Conservation (phyloP, 139 green algal genomes). For the Auxenochlorella protothecoides region DNA sequence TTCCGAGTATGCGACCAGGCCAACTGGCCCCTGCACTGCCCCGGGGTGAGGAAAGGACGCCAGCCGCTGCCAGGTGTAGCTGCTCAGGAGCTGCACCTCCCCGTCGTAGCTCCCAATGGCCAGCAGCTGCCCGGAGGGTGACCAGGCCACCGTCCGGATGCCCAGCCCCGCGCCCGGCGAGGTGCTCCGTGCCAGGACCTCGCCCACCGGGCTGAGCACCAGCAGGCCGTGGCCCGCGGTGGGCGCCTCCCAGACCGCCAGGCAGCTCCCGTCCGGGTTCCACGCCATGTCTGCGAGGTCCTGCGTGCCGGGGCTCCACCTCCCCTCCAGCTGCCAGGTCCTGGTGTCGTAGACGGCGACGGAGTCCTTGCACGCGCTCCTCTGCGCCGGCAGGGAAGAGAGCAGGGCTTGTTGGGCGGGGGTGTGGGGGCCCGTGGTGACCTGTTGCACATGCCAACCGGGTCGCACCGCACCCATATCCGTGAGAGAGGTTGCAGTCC, state of each 20-base stretch:
- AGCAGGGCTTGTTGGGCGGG: neutral
- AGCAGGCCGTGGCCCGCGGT: slow-evolving; percentile 39
- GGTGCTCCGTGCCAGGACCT: slow-evolving; percentile 21
- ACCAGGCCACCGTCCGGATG: slow-evolving; percentile 49
- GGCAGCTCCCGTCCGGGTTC: slow-evolving; percentile 41
- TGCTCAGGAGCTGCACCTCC: slow-evolving; percentile 51
- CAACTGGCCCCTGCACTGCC: slow-evolving; percentile 20
- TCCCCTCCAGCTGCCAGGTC: slow-evolving; percentile 19
- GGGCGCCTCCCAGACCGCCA: slow-evolving; percentile 59
- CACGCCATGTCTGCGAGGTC: slow-evolving; percentile 46
- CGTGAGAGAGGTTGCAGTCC: too few relatives aligned
- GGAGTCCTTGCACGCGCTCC: slow-evolving; percentile 62
- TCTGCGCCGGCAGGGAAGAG: slow-evolving; percentile 20
- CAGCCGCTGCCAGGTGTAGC: slow-evolving; percentile 60
- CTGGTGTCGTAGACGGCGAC: slow-evolving; percentile 40
- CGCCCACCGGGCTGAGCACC: slow-evolving; percentile 25
- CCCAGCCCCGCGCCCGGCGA: slow-evolving; percentile 47
- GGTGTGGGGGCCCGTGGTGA: neutral
- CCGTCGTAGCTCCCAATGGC: slow-evolving; percentile 64
- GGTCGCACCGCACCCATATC: neutral
- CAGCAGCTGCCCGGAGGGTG: slow-evolving; percentile 52
- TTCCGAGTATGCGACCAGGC: slow-evolving; percentile 55
- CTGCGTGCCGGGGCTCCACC: slow-evolving; percentile 20
- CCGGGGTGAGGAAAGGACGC: slow-evolving; percentile 40
- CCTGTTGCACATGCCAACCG: neutral